Conservation (phyloP, 2,329 filamentous ascomycete species). For the Colletotrichum endophyticum region DNA sequence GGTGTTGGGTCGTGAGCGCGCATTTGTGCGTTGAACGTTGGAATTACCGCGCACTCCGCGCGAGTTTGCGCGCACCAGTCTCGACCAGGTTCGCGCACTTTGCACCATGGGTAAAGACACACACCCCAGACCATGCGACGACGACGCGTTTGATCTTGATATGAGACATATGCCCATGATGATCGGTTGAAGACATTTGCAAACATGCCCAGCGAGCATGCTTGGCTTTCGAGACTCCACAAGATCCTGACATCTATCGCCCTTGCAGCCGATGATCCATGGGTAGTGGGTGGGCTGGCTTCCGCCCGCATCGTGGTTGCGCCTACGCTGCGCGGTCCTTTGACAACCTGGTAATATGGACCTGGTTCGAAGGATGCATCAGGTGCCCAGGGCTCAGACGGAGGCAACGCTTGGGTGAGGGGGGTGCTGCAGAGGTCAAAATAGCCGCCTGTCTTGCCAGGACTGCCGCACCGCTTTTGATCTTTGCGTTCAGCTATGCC, state of each 20-base stretch:
- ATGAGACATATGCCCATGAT: neutral
- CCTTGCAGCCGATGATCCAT: neutral
- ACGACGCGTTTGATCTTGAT: neutral
- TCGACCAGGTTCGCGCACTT: neutral
- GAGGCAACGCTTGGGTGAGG: neutral
- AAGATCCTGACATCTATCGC: neutral
- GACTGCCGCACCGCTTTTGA: neutral
- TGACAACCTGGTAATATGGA: neutral
- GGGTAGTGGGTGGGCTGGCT: neutral
- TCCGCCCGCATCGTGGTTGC: neutral
- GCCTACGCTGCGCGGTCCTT: neutral
- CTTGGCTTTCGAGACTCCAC: neutral
- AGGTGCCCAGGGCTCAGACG: neutral
- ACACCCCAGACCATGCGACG: neutral
- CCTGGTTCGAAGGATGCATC: neutral
- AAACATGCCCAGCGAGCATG: neutral
- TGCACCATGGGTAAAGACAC: neutral
- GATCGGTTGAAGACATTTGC: neutral
- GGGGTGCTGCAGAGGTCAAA: neutral
- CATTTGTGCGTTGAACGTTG: neutral
- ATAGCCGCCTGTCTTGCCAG: neutral
- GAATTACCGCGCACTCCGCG: slow-evolving; percentile 1
- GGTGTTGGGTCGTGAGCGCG: neutral
- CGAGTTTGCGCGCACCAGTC: neutral
- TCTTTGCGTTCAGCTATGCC: neutral